Base-by-base conservation (phyloP, 768 basidiomycete genomes). In the Lyophyllum atratum region DNA sequence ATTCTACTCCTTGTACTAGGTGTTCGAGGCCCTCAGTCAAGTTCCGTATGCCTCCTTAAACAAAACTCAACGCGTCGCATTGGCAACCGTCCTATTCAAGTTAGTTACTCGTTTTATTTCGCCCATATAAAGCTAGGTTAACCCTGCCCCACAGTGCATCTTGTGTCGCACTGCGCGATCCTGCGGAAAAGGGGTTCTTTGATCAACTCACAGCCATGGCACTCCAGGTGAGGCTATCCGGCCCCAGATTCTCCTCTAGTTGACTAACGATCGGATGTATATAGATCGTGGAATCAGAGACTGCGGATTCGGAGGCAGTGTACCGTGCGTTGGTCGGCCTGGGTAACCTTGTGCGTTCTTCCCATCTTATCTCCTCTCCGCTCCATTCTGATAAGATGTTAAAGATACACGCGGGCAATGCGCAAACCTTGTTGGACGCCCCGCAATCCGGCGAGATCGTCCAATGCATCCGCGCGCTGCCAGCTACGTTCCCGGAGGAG, bases 11-110 rank as follows among this genome's bases (percentile, higher is more conserved):
- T 29, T 44, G 8, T 57, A 19, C 42, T 64, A 92, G 86, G 76
- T 92, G 34, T 73, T 92, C 22, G 78, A 78, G 47, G 72, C 75
- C 26, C 63, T 93, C 50, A 65, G 69, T 25, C 75, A 81, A 42
- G 80, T 74, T 6, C 77, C 83, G 1, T 87, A 85, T 55, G 68
- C 74, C 19, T 71, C 75, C 3, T 72, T 92, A 64, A 83, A 80
- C 37, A 95, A 92, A 71, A 74, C 78, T 3, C 89, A 89, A 48
- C 83, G 91, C 28, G 78, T 93, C 3, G 90, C 93, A 0, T 66
- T 95, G 46, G 86, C 90, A 4, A 95, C 95, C 0, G 74, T 95
- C 33, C 71, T 92, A 29, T 87, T 98, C 74, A 98, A 98, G 96
- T 98, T 63, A 64, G 90, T 79, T 17, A 29, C 25, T 53, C 31